Evolutionary conservation across 2,329 filamentous ascomycete genomes (phyloP).

Genomic region (Fusarium pseudograminearum): DNA sequence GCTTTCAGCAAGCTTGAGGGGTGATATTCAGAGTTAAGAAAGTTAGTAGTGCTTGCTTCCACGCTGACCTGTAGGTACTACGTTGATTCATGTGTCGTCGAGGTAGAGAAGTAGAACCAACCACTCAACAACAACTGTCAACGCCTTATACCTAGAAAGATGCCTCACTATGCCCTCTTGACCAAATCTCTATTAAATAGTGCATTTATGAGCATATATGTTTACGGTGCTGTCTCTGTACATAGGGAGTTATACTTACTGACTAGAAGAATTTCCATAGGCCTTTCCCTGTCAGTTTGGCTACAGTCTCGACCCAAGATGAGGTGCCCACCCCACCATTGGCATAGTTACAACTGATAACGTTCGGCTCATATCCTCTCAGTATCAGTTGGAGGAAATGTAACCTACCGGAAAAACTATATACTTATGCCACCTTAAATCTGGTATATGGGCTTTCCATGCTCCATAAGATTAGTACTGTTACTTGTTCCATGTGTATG

Average conservation of each 20-base stretch:
- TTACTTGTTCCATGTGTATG: neutral
- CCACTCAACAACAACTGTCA: neutral
- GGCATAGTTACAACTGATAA: constrained; percentile 22
- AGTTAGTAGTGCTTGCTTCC: neutral
- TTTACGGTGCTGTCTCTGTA: neutral
- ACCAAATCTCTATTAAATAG: neutral
- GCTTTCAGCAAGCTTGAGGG: neutral
- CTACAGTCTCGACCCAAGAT: constrained; percentile 19
- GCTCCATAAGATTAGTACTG: neutral
- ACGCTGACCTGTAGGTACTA: neutral
- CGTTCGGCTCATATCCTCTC: constrained; percentile 11
- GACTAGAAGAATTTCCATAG: neutral
- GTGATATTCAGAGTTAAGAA: neutral
- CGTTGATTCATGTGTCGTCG: neutral
- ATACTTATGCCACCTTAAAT: neutral
- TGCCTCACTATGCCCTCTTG: neutral
- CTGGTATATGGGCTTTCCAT: neutral
- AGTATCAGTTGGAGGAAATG: constrained; percentile 2
- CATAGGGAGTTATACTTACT: neutral
- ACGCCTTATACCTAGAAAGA: neutral
- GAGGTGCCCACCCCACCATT: constrained; percentile 27
- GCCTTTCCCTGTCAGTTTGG: neutral
- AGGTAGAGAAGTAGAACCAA: neutral
- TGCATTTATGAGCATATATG: neutral
- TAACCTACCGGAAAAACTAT: neutral